Evolutionary conservation across 208 protist species (phyloP).

Genomic region (Plasmodiophora brassicae): DNA sequence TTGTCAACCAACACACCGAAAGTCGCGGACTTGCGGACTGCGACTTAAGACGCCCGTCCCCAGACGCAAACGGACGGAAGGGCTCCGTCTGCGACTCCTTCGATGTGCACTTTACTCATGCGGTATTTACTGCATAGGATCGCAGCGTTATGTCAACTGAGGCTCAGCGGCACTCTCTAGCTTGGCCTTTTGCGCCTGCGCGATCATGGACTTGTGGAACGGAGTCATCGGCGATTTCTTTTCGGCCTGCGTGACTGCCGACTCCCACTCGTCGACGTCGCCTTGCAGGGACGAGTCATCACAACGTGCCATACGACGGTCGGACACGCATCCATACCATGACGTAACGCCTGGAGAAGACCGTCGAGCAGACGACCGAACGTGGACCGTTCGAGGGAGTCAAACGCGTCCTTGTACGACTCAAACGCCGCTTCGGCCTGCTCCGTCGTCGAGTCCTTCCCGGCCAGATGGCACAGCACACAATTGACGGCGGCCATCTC

Average conservation of each 20-base stretch:
- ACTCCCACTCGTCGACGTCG: background rate
- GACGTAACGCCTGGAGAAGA: background rate
- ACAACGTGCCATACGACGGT: too few species aligned
- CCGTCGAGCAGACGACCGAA: background rate
- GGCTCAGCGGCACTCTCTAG: background rate
- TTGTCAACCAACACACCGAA: too few species aligned
- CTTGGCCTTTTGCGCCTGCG: background rate
- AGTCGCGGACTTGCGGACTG: too few species aligned
- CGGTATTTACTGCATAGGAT: too few species aligned
- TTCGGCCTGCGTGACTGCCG: background rate
- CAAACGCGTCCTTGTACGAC: background rate
- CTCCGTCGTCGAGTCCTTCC: background rate
- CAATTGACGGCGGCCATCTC: background rate
- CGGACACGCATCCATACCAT: too few species aligned
- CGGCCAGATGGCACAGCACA: background rate
- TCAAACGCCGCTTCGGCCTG: background rate
- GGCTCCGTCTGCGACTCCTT: too few species aligned
- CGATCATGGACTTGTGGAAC: background rate
- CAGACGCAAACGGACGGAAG: too few species aligned
- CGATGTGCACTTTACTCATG: too few species aligned
- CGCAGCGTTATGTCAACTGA: background rate
- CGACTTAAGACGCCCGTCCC: too few species aligned
- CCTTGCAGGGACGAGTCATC: too few species aligned
- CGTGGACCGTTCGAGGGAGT: background rate
- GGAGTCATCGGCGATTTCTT: background rate